Evolutionary conservation across 1,284 basidiomycete species (phyloP).

Genomic region (Cryptococcus jaspeensis): DNA sequence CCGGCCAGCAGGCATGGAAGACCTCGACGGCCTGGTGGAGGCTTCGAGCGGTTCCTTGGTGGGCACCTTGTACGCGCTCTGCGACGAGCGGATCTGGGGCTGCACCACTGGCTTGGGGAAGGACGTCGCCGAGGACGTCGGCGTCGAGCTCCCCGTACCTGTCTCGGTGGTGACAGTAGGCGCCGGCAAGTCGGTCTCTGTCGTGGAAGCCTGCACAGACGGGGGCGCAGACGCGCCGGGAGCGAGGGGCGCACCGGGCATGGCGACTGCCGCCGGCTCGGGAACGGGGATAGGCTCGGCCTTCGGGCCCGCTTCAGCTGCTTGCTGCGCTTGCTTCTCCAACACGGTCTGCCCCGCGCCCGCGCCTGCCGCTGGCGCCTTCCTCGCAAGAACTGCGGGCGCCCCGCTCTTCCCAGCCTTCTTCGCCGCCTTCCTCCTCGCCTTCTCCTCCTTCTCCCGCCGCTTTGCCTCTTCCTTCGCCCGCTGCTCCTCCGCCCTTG

Average conservation of each 20-base stretch:
- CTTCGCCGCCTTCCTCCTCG: slow-evolving; percentile 24
- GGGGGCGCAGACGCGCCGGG: background rate
- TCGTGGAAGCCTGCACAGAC: background rate
- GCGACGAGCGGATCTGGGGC: background rate
- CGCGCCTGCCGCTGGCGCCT: background rate
- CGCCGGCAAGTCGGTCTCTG: no score
- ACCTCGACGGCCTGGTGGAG: background rate
- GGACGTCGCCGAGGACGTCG: background rate
- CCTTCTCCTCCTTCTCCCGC: slow-evolving; percentile 28
- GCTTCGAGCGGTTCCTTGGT: slow-evolving; percentile 9
- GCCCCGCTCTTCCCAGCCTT: slow-evolving; percentile 21
- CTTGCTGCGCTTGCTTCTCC: no score
- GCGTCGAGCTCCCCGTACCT: no score
- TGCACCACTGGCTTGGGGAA: slow-evolving; percentile 9
- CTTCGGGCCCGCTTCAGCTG: no score
- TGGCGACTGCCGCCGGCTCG: no score
- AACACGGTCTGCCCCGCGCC: background rate
- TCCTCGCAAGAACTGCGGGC: slow-evolving; percentile 3
- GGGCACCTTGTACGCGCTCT: slow-evolving; percentile 13
- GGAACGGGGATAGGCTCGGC: no score
- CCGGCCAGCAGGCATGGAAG: background rate
- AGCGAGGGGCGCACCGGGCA: background rate
- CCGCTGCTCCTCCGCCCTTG: slow-evolving; percentile 15
- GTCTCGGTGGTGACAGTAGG: no score
- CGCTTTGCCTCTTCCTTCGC: slow-evolving; percentile 26